Evolutionary conservation across 2,329 filamentous ascomycete species (phyloP).

Genomic region (Pseudogymnoascus sp.): DNA sequence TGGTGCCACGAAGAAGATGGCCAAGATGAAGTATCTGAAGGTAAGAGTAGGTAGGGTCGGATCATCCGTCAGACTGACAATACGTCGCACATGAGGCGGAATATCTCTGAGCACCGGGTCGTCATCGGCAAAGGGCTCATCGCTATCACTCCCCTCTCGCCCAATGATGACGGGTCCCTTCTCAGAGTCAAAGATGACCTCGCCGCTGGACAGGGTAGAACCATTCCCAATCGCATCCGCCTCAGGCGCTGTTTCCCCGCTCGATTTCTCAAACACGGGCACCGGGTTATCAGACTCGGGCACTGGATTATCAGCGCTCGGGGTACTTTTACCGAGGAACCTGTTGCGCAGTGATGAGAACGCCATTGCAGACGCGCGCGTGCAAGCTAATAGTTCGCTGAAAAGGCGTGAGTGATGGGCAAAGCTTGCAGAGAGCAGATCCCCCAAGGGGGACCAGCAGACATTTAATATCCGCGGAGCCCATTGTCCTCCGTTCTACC

Average conservation of each 20-base stretch:
- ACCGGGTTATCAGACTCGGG: neutral
- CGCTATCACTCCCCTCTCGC: neutral
- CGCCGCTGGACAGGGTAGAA: neutral
- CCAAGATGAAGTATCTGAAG: slow-evolving; percentile 51
- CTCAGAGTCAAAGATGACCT: neutral
- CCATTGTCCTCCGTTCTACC: neutral
- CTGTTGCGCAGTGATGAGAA: neutral
- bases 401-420: neutral
- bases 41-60: slow-evolving; percentile 48
- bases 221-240: neutral
- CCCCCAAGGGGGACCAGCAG: neutral
- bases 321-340: neutral
- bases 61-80: slow-evolving; percentile 52
- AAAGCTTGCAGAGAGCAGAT: neutral
- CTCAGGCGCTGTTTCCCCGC: neutral
- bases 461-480: neutral
- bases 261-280: neutral
- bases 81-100: slow-evolving; percentile 46
- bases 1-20: slow-evolving; percentile 47
- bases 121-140: slow-evolving; percentile 32
- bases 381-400: neutral
- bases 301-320: neutral
- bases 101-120: slow-evolving; percentile 46
- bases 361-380: neutral
- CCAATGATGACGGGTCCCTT: neutral